Conservation (phyloP, 352 stramenopile species). For the Globisporangium irregulare region DNA sequence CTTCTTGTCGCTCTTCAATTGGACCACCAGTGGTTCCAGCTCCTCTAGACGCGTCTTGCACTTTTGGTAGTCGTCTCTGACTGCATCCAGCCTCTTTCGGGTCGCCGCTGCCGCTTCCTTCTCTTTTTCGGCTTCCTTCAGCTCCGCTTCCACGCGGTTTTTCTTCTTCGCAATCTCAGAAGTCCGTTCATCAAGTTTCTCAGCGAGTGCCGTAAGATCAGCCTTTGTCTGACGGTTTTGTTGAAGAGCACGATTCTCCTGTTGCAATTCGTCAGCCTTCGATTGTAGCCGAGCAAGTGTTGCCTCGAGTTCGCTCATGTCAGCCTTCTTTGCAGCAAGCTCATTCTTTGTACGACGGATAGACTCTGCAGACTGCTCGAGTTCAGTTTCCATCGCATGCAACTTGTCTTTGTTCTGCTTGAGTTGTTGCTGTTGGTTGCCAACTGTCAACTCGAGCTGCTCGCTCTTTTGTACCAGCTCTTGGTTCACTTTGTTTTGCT, state of each 20-base stretch:
- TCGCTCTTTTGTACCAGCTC: conserved; percentile 32
- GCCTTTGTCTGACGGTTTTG: conserved; percentile 16
- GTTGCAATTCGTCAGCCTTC: conserved; percentile 26
- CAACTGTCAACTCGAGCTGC: conserved; percentile 20
- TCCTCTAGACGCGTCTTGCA: conserved; percentile 13
- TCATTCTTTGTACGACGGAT: conserved; percentile 6
- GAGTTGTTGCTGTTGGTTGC: conserved; percentile 27
- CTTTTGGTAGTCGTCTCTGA: conserved; percentile 20
- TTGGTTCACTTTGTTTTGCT: conserved; percentile 20
- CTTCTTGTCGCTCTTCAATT: conserved; percentile 36
- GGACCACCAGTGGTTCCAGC: conserved; percentile 21
- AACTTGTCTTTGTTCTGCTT: conserved; percentile 25
- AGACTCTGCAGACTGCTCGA: conserved; percentile 14
- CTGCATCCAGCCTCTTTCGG: conserved; percentile 26
- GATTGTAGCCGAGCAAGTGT: conserved; percentile 7
- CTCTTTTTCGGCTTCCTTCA: conserved; percentile 27
- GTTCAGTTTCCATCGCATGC: conserved; percentile 14
- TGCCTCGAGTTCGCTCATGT: conserved; percentile 24
- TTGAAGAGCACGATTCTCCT: conserved; percentile 25
- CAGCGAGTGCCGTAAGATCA: conserved; percentile 17
- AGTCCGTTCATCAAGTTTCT: conserved; percentile 20
- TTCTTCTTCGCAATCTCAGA: conserved; percentile 24
- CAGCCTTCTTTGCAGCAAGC: conserved; percentile 8
- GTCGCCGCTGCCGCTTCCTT: conserved; percentile 16
- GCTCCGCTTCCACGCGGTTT: conserved; percentile 19